These are phyloP conservation scores for Lachancea nothofagi DNA, from an alignment of 805 yeast genomes.

Conservation along the genomic window DNA sequence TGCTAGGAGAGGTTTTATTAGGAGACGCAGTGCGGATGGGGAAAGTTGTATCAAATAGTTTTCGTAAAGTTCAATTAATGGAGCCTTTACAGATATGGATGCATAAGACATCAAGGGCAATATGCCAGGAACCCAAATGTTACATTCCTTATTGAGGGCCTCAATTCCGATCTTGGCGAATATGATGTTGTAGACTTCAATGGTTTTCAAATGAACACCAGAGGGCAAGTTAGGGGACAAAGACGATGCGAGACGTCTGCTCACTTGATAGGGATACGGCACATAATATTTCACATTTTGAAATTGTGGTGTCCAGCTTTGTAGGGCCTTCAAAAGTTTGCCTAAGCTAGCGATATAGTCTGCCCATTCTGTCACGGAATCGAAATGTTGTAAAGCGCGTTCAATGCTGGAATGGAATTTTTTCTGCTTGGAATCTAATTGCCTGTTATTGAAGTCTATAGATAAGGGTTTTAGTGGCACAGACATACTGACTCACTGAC, in stretches of 20 bases:
- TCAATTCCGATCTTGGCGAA: slow-evolving; percentile 58
- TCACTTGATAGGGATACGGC: slow-evolving; percentile 62
- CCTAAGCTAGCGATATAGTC: slow-evolving; percentile 89
- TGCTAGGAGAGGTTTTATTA: slow-evolving; percentile 65
- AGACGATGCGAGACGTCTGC: slow-evolving; percentile 72
- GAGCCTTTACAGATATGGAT: slow-evolving; percentile 81
- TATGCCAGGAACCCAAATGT: slow-evolving; percentile 88
- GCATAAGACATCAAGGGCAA: slow-evolving; percentile 85
- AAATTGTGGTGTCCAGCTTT: slow-evolving; percentile 39
- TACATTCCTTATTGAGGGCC: slow-evolving; percentile 49
- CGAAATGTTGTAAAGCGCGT: slow-evolving; percentile 68
- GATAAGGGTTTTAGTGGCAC: slow-evolving; percentile 30
- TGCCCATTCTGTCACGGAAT: slow-evolving; percentile 92
- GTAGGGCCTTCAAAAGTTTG: slow-evolving; percentile 67
- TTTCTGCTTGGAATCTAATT: slow-evolving; percentile 57
- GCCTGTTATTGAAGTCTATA: slow-evolving; percentile 27
- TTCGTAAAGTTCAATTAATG: slow-evolving; percentile 57
- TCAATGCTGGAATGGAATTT: slow-evolving; percentile 64
- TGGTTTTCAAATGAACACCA: slow-evolving; percentile 89
- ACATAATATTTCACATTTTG: slow-evolving; percentile 45
- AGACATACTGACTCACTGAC: slow-evolving; percentile 25
- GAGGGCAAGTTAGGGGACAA: slow-evolving; percentile 79
- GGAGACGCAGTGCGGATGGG: slow-evolving; percentile 41
- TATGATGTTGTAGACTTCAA: slow-evolving; percentile 67
- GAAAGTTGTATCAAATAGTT: slow-evolving; percentile 51